phyloP scores from a whole-genome alignment of 208 protist species.

The Crithidia bombi region DNA sequence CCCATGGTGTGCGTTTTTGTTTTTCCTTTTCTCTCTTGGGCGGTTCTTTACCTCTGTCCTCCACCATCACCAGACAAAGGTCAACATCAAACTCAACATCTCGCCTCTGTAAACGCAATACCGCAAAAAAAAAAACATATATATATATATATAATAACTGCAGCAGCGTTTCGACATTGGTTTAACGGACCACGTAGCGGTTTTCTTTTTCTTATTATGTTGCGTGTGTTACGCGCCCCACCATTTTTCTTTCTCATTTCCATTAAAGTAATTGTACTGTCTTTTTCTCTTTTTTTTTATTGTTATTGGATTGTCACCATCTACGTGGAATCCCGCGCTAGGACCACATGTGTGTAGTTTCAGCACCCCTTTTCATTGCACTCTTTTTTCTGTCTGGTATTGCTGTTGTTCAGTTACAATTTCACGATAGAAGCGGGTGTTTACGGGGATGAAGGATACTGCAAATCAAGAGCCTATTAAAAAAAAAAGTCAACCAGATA shows the following conservation, averaged over 20 bases:
- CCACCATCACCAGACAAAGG: no score
- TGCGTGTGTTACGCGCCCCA: no score
- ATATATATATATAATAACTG: no score
- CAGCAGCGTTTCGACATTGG: not conserved
- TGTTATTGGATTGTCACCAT: not conserved
- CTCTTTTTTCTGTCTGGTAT: not conserved
- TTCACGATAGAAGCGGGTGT: no score
- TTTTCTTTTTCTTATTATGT: constrained; percentile 14
- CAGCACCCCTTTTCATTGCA: not conserved
- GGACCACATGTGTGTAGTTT: not conserved
- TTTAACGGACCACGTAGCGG: not conserved
- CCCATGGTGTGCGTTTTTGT: constrained; percentile 18
- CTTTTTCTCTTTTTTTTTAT: constrained; percentile 15
- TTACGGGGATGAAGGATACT: no score
- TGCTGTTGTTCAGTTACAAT: no score
- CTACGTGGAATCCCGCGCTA: not conserved
- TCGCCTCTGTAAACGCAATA: no score
- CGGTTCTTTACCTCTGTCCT: constrained; percentile 1
- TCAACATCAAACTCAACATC: no score
- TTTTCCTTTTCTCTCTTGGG: constrained; percentile 16
- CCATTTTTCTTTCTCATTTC: constrained; percentile 26
- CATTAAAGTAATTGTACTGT: constrained; percentile 14
- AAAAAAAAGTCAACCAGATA: no score
- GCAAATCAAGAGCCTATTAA: no score
- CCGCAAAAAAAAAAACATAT: no score